Percentiles rank a stretch among this genome's conserved stretches.
Evolutionary conservation across 1,284 basidiomycete genomes (phyloP).

Genomic region (Coniophora puteana): DNA sequence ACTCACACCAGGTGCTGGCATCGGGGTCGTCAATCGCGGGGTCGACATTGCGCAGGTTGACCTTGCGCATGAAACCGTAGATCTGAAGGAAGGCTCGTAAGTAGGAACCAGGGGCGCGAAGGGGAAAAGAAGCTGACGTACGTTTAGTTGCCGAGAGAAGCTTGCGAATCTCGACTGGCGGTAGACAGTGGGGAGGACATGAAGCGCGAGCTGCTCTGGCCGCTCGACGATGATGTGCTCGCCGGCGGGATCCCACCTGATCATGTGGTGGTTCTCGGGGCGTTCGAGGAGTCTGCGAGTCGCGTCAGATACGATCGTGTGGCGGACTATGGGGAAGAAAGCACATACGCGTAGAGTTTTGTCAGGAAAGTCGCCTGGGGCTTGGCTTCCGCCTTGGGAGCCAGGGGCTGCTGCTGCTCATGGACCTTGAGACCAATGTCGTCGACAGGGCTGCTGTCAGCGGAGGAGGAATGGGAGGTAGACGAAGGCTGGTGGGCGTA

Average conservation of each 20-base stretch:
- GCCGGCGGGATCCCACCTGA: constrained; percentile 86
- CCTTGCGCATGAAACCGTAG: constrained; percentile 94
- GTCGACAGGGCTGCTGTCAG: constrained; percentile 41
- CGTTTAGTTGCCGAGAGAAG: constrained; percentile 92
- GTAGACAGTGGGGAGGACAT: constrained; percentile 86
- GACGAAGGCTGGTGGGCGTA: constrained; percentile 46
- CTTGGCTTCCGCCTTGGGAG: constrained; percentile 61
- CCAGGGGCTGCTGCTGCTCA: constrained; percentile 46
- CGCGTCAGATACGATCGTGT: constrained; percentile 12
- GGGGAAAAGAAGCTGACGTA: constrained; percentile 42
- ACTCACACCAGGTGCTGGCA: constrained; percentile 91
- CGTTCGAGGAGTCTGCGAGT: constrained; percentile 70
- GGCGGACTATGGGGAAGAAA: constrained; percentile 4
- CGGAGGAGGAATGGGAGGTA: constrained; percentile 32
- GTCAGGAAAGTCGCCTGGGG: constrained; percentile 89
- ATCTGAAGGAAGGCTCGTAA: constrained; percentile 49
- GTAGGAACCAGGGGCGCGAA: constrained; percentile 8
- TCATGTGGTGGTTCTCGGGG: constrained; percentile 86
- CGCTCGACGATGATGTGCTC: constrained; percentile 91
- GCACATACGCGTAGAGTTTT: constrained; percentile 83
- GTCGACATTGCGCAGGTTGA: constrained; percentile 88
- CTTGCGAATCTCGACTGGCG: constrained; percentile 91
- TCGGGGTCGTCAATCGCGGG: constrained; percentile 89
- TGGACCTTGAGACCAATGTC: constrained; percentile 37
- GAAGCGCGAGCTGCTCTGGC: constrained; percentile 84